A percentile compares a stretch with the other conserved stretches of the same genome.
These are phyloP conservation scores for Lunasporangiospora selenospora DNA, from an alignment of 192 early-diverging fungal genomes.

Conservation along the genomic window DNA sequence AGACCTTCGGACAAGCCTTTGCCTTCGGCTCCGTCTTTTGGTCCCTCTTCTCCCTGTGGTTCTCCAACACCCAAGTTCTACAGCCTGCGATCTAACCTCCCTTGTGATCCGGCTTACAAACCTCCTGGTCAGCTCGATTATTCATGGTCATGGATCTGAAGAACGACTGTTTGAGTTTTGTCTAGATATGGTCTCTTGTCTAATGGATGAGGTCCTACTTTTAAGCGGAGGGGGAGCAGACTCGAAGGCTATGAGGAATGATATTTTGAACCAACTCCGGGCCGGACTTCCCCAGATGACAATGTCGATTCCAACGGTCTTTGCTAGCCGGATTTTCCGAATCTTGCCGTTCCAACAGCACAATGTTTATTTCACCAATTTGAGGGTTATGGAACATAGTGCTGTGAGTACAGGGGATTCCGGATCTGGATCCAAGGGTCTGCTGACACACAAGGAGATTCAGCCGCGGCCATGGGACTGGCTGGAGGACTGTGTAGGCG, in stretches of 20 bases:
- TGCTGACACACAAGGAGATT: slow-evolving; percentile 25
- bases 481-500: slow-evolving; percentile 59
- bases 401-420: too few relatives aligned
- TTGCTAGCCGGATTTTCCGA: slow-evolving; percentile 55
- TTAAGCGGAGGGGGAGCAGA: slow-evolving; percentile 33
- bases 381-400: slow-evolving; percentile 36
- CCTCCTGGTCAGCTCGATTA: slow-evolving; percentile 51
- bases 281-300: slow-evolving; percentile 36
- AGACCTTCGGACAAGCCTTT: slow-evolving; percentile 45
- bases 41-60: slow-evolving; percentile 57
- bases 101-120: slow-evolving; percentile 52
- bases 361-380: slow-evolving; percentile 58
- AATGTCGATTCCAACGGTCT: slow-evolving; percentile 52
- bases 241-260: slow-evolving; percentile 52
- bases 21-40: slow-evolving; percentile 53
- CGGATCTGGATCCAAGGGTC: slow-evolving; percentile 5
- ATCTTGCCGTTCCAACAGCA: slow-evolving; percentile 61
- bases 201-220: slow-evolving; percentile 53
- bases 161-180: slow-evolving; percentile 64
- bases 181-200: slow-evolving; percentile 56
- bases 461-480: slow-evolving; percentile 62
- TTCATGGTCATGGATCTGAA: slow-evolving; percentile 61
- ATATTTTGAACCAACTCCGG: slow-evolving; percentile 46
- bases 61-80: slow-evolving; percentile 50
- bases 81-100: slow-evolving; percentile 51